Conservation (phyloP, 495 filamentous ascomycete genomes). For the Hypoxylon cercidicola region DNA sequence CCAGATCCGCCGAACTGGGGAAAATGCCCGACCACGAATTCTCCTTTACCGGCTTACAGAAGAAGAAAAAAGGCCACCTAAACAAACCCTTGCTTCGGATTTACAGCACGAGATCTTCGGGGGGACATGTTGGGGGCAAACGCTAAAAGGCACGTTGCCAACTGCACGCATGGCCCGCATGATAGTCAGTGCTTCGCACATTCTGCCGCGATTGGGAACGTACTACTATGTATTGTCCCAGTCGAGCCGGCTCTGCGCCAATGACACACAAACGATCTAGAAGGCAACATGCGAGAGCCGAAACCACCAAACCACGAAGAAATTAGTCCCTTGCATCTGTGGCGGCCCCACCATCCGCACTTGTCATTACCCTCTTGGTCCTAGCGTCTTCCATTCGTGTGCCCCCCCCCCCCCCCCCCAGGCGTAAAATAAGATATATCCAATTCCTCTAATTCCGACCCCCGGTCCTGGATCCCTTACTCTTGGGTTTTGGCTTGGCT, state of each 20-base stretch:
- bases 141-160: neutral
- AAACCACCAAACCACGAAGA: too few relatives aligned
- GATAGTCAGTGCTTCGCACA: neutral
- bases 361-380: constrained; percentile 15
- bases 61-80: neutral
- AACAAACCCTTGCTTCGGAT: neutral
- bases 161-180: constrained; percentile 6
- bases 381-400: too few relatives aligned
- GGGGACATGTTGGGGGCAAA: too few relatives aligned
- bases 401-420: too few relatives aligned
- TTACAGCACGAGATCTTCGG: neutral
- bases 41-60: constrained; percentile 24
- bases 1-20: constrained; percentile 13
- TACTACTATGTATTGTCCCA: neutral
- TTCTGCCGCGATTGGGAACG: neutral
- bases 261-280: too few relatives aligned
- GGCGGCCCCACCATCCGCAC: constrained; percentile 24
- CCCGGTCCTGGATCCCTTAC: neutral
- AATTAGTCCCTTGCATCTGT: constrained; percentile 39
- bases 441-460: constrained; percentile 1
- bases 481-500: neutral
- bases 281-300: neutral
- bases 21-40: neutral
- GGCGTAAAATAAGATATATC: neutral
- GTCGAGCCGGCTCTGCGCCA: neutral